Evolutionary conservation across 2,329 filamentous ascomycete genomes (phyloP).

Genomic region (Cladosporium halotolerans): DNA sequence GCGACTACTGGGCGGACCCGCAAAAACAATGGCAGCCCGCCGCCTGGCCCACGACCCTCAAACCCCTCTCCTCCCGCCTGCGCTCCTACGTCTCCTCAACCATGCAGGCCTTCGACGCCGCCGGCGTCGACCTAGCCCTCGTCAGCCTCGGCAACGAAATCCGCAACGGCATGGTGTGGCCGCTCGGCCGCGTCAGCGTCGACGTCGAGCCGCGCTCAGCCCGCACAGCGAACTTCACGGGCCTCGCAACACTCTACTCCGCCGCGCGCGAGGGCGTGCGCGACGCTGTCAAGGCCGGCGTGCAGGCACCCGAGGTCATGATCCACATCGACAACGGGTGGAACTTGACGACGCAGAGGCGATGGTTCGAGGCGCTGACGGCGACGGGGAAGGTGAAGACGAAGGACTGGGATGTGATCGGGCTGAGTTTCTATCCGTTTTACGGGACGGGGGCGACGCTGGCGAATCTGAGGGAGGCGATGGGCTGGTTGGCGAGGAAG

Average conservation of each 20-base stretch:
- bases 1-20: constrained; percentile 34
- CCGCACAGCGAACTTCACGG: constrained; percentile 30
- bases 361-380: constrained; percentile 28
- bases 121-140: constrained; percentile 35
- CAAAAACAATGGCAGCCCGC: constrained; percentile 29
- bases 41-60: constrained; percentile 31
- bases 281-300: constrained; percentile 28
- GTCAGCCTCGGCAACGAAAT: constrained; percentile 39
- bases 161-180: constrained; percentile 35
- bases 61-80: constrained; percentile 26
- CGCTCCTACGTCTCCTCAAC: constrained; percentile 32
- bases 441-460: constrained; percentile 29
- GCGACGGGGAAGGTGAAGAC: constrained; percentile 25
- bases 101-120: constrained; percentile 35
- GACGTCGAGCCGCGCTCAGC: constrained; percentile 29
- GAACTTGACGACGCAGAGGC: constrained; percentile 25
- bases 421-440: constrained; percentile 25
- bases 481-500: constrained; percentile 23
- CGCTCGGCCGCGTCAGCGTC: constrained; percentile 30
- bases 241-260: constrained; percentile 28
- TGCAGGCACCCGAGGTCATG: constrained; percentile 28
- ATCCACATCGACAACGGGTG: constrained; percentile 33
- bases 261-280: constrained; percentile 27
- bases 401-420: constrained; percentile 27
- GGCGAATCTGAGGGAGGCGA: constrained; percentile 21